These are phyloP conservation scores for Basipetospora chlamydospora DNA, from an alignment of 2,329 filamentous ascomycete species.

Conservation along the genomic window DNA sequence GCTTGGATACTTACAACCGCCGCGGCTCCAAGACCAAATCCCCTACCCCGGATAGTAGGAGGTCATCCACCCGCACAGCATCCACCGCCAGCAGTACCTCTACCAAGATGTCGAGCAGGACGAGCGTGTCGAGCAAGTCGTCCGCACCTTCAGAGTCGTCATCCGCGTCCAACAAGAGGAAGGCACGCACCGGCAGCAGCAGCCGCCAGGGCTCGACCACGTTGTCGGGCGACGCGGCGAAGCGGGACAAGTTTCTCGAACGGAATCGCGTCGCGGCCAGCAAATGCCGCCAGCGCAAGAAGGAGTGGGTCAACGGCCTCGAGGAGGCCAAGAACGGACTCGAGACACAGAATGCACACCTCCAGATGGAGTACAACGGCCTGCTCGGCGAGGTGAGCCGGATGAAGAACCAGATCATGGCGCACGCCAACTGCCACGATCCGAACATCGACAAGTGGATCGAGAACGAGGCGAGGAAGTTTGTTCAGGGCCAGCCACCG, in stretches of 20 bases:
- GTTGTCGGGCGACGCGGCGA: conserved; percentile 17
- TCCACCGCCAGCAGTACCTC: conserved; percentile 6
- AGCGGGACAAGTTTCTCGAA: conserved; percentile 46
- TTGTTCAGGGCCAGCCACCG: conserved; percentile 19
- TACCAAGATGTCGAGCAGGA: conserved; percentile 7
- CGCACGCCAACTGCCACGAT: conserved; percentile 36
- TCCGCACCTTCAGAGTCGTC: conserved; percentile 7
- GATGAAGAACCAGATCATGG: conserved; percentile 37
- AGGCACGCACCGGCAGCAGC: conserved; percentile 14
- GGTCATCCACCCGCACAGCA: conserved; percentile 2
- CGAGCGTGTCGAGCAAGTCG: conserved; percentile 8
- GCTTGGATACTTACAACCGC: not conserved
- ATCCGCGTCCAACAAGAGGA: conserved; percentile 10
- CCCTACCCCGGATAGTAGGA: not conserved
- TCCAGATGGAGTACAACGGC: conserved; percentile 27
- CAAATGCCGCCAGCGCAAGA: conserved; percentile 58
- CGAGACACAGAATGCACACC: conserved; percentile 26
- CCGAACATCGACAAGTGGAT: conserved; percentile 39
- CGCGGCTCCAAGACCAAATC: conserved; percentile 3
- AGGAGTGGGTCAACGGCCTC: conserved; percentile 34
- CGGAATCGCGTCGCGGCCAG: conserved; percentile 59
- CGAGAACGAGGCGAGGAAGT: conserved; percentile 33
- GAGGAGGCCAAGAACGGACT: conserved; percentile 29
- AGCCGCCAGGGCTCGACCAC: conserved; percentile 7
- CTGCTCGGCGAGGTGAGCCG: conserved; percentile 28